A percentile compares a stretch with the other conserved stretches of the same genome.
Conservation (phyloP, 192 early-diverging fungal genomes). For the Coemansia sp. region DNA sequence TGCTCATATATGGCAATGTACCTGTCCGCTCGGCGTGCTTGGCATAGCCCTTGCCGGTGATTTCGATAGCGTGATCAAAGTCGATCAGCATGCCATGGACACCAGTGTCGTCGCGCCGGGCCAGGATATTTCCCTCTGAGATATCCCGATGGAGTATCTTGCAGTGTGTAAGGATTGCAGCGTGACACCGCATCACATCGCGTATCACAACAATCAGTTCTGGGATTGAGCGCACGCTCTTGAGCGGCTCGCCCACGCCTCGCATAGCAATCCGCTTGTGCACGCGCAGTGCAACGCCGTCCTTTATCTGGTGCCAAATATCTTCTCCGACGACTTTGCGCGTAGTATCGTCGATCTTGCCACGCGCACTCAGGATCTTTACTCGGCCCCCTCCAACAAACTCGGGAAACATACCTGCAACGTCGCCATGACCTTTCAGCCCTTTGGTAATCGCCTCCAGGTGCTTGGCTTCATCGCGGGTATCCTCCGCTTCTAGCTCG, state of each 20-base stretch:
- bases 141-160: conserved; percentile 21
- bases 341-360: neutral
- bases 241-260: conserved; percentile 9
- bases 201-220: conserved; percentile 18
- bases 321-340: neutral
- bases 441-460: neutral
- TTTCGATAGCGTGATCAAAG: conserved; percentile 20
- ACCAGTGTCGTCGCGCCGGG: neutral
- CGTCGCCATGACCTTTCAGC: neutral
- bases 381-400: conserved; percentile 3
- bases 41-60: neutral
- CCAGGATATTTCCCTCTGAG: conserved; percentile 19
- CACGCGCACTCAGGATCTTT: neutral
- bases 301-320: conserved; percentile 6
- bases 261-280: conserved; percentile 13
- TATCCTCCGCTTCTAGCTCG: neutral
- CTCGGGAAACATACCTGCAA: conserved; percentile 3
- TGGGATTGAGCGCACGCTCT: neutral
- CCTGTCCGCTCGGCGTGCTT: conserved; percentile 10
- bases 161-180: conserved; percentile 1
- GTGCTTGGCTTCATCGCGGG: neutral
- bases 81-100: conserved; percentile 29
- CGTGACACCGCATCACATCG: conserved; percentile 18
- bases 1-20: conserved; percentile 33
- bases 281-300: neutral